Conservation (phyloP, 2,329 filamentous ascomycete species). For the Claviceps paspali region DNA sequence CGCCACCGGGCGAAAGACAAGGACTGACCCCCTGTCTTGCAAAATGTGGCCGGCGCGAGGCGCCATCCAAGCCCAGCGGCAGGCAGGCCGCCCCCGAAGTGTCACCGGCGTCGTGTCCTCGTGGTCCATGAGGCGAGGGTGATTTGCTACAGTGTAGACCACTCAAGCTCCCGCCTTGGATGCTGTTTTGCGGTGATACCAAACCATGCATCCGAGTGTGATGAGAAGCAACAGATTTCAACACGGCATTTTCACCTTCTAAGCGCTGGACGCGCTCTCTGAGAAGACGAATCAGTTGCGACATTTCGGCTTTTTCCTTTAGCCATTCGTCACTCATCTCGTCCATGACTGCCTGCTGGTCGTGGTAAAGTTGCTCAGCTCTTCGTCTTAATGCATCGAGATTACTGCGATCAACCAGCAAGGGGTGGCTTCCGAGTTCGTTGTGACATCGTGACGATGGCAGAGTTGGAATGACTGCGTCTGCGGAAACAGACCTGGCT, state of each 20-base stretch:
- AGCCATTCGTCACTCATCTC: constrained; percentile 33
- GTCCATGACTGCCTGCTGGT: constrained; percentile 38
- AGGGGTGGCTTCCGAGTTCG: constrained; percentile 25
- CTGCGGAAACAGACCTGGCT: constrained; percentile 16
- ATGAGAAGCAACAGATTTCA: constrained; percentile 17
- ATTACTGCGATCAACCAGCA: constrained; percentile 26
- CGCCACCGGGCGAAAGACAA: constrained; percentile 18
- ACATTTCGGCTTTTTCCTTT: constrained; percentile 25
- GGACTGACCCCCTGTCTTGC: constrained; percentile 15
- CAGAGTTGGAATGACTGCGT: constrained; percentile 16
- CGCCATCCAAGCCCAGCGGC: constrained; percentile 19
- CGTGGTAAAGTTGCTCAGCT: constrained; percentile 39
- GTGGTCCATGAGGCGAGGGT: constrained; percentile 8
- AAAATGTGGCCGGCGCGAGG: constrained; percentile 19
- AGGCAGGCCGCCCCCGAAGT: constrained; percentile 12
- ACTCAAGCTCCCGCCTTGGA: constrained; percentile 13
- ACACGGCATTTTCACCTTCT: constrained; percentile 21
- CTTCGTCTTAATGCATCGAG: constrained; percentile 37
- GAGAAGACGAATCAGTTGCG: constrained; percentile 26
- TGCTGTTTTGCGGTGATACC: constrained; percentile 16
- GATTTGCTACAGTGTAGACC: constrained; percentile 7
- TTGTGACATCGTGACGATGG: constrained; percentile 20
- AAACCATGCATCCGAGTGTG: constrained; percentile 15
- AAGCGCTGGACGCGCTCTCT: constrained; percentile 22
- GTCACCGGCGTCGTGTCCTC: constrained; percentile 9